Conservation (phyloP, 108 stramenopile genomes). For the Chaetoceros muelleri region DNA sequence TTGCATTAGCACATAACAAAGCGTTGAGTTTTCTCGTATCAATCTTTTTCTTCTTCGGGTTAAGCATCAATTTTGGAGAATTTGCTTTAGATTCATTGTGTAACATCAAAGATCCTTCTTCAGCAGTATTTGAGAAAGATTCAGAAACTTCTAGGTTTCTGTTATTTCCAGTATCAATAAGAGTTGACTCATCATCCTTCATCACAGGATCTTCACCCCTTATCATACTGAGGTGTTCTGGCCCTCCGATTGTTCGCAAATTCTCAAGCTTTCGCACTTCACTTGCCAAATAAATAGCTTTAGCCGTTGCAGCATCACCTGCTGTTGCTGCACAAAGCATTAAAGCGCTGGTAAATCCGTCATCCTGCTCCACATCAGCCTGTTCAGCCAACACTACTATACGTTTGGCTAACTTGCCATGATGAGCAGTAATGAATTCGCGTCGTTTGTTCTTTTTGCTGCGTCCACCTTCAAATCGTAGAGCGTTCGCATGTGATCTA, state of each 20-base stretch:
- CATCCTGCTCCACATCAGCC: conserved; percentile 71
- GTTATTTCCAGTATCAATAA: not conserved
- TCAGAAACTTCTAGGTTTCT: not conserved
- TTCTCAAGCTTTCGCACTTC: conserved; percentile 65
- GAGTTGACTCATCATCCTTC: conserved; percentile 8
- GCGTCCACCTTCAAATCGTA: conserved; percentile 53
- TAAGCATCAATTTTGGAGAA: not conserved
- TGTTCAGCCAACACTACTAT: conserved; percentile 69
- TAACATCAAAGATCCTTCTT: no score
- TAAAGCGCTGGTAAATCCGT: conserved; percentile 67
- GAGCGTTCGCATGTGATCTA: conserved; percentile 56
- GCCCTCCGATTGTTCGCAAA: conserved; percentile 58
- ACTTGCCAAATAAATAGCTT: conserved; percentile 64
- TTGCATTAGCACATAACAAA: conserved; percentile 50
- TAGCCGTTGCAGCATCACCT: conserved; percentile 75
- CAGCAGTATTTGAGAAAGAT: no score
- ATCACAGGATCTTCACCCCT: conserved; percentile 21
- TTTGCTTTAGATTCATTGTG: not conserved
- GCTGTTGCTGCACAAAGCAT: conserved; percentile 73
- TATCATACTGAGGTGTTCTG: conserved; percentile 35
- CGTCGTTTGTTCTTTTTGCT: conserved; percentile 44
- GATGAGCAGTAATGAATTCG: conserved; percentile 56
- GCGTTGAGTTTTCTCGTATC: conserved; percentile 59
- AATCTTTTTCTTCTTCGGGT: conserved; percentile 9
- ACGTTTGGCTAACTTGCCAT: conserved; percentile 64